Evolutionary conservation across 208 protist genomes (phyloP).

Genomic region (Wallacemonas sp.): DNA sequence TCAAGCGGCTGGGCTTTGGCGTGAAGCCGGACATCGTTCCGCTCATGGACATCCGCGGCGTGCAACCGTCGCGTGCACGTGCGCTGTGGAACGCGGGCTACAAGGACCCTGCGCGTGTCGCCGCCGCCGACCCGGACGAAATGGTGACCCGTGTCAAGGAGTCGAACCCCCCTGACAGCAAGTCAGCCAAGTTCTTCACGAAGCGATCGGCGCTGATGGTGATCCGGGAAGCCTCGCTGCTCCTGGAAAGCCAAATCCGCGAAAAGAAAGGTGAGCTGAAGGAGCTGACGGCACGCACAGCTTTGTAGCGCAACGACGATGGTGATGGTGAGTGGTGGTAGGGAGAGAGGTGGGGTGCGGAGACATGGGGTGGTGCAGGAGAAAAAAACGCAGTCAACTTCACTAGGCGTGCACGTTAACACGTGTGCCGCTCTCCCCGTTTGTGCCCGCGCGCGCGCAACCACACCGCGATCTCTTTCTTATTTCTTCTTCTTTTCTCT

Average conservation of each 20-base stretch:
- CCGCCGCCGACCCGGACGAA: constrained; percentile 50
- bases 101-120: constrained; percentile 41
- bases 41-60: constrained; percentile 82
- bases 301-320: too few species aligned
- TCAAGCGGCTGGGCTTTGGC: constrained; percentile 84
- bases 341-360: too few species aligned
- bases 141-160: constrained; percentile 63
- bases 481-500: too few species aligned
- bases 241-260: constrained; percentile 57
- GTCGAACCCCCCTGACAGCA: constrained; percentile 50
- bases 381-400: too few species aligned
- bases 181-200: constrained; percentile 68
- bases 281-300: constrained; percentile 29
- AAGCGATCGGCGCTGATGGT: constrained; percentile 50
- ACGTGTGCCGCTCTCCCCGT: too few species aligned
- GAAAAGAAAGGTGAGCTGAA: constrained; percentile 74
- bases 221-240: constrained; percentile 57
- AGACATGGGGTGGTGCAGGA: too few species aligned
- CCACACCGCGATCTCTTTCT: too few species aligned
- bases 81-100: constrained; percentile 83
- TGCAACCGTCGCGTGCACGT: constrained; percentile 77
- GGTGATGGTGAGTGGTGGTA: not conserved
- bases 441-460: too few species aligned
- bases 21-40: constrained; percentile 90
- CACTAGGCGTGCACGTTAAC: too few species aligned